Conservation (phyloP, 768 basidiomycete genomes). For the Lactifluus piperatus region DNA sequence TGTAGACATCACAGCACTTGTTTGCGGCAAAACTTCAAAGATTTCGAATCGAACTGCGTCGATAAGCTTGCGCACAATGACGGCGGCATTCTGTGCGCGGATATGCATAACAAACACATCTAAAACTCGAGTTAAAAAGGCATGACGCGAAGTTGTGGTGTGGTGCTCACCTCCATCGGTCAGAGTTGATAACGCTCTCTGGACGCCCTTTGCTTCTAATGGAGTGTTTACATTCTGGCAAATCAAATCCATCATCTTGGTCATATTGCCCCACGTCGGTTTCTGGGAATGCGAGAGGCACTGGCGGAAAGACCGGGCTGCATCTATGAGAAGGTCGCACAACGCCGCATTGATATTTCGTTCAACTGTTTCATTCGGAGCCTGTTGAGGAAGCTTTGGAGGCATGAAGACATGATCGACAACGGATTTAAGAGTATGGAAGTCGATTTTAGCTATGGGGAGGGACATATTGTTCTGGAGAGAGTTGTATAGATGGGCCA, state of each 20-base stretch:
- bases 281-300: too few relatives aligned
- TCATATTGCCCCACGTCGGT: too few relatives aligned
- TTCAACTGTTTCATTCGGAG: not conserved
- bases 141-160: too few relatives aligned
- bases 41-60: not conserved
- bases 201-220: too few relatives aligned
- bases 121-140: not conserved
- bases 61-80: not conserved
- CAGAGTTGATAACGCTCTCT: too few relatives aligned
- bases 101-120: not conserved
- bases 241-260: too few relatives aligned
- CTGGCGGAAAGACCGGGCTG: too few relatives aligned
- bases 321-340: not conserved
- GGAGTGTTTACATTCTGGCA: too few relatives aligned
- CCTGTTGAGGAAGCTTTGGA: not conserved
- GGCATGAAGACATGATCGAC: not conserved
- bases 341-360: not conserved
- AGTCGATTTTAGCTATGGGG: too few relatives aligned
- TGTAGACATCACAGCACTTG: not conserved
- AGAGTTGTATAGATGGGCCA: too few relatives aligned
- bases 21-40: not conserved
- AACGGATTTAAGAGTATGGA: not conserved
- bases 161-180: too few relatives aligned
- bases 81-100: not conserved
- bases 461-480: too few relatives aligned